These are phyloP conservation scores for Coniochaeta prunicola DNA, from an alignment of 2,329 filamentous ascomycete genomes.

Conservation along the genomic window DNA sequence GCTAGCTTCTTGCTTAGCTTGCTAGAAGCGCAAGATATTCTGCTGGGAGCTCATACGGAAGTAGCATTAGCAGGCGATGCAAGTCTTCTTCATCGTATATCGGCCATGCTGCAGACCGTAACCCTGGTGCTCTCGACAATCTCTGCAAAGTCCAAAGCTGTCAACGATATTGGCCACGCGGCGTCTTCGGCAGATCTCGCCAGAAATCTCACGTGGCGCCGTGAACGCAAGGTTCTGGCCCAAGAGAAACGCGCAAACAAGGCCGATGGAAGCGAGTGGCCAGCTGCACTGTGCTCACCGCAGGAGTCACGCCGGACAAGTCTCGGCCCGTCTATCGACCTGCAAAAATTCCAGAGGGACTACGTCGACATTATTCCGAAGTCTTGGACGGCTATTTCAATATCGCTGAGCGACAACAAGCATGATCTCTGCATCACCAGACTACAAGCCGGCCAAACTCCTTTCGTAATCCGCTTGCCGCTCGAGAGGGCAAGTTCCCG, in stretches of 20 bases:
- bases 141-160: slow-evolving; percentile 34
- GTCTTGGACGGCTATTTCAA: slow-evolving; percentile 77
- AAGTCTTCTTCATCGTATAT: slow-evolving; percentile 54
- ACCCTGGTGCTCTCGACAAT: slow-evolving; percentile 60
- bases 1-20: slow-evolving; percentile 52
- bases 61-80: slow-evolving; percentile 48
- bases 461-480: slow-evolving; percentile 82
- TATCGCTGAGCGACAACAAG: slow-evolving; percentile 73
- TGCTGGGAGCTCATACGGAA: slow-evolving; percentile 56
- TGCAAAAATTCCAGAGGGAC: slow-evolving; percentile 63
- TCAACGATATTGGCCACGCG: slow-evolving; percentile 48
- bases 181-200: slow-evolving; percentile 62
- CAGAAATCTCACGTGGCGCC: slow-evolving; percentile 59
- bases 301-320: slow-evolving; percentile 29
- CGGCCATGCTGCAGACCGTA: slow-evolving; percentile 56
- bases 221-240: slow-evolving; percentile 51
- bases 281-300: slow-evolving; percentile 22
- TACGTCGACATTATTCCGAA: slow-evolving; percentile 81
- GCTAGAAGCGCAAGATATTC: slow-evolving; percentile 56
- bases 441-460: slow-evolving; percentile 64
- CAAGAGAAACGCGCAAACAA: slow-evolving; percentile 37
- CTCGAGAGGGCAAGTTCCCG: slow-evolving; percentile 75
- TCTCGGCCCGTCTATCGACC: slow-evolving; percentile 41
- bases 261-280: slow-evolving; percentile 24
- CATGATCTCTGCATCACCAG: slow-evolving; percentile 88